A percentile compares a stretch with the other conserved stretches of the same genome.
Evolutionary conservation across 1,284 basidiomycete genomes (phyloP).

Genomic region (Malassezia yamatoensis): DNA sequence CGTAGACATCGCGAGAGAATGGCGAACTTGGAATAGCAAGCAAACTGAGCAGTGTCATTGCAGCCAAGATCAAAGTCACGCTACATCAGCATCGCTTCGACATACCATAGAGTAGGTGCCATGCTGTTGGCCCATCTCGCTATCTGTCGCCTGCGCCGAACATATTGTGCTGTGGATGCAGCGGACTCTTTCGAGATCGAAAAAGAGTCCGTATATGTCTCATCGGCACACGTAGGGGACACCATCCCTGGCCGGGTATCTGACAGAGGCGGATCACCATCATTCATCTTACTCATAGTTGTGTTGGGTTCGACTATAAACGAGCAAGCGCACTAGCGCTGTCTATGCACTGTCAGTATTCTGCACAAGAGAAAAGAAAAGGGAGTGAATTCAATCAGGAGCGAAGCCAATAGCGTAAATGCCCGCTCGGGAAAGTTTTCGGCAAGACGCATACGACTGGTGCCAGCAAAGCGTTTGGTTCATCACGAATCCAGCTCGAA

Average conservation of each 20-base stretch:
- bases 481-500: conserved; percentile 13
- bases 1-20: conserved; percentile 35
- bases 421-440: conserved; percentile 17
- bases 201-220: not conserved
- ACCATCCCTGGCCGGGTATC: not conserved
- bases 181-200: too few relatives aligned
- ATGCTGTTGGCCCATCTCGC: not conserved
- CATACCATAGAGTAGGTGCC: not conserved
- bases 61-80: conserved; percentile 14
- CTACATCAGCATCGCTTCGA: not conserved
- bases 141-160: not conserved
- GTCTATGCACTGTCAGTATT: conserved; percentile 4
- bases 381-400: conserved; percentile 10
- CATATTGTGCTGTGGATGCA: too few relatives aligned
- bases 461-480: conserved; percentile 20
- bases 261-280: too few relatives aligned
- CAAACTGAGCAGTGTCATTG: conserved; percentile 23
- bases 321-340: not conserved
- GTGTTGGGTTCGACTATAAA: not conserved
- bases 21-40: conserved; percentile 31
- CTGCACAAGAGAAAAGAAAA: not conserved
- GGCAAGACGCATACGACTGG: conserved; percentile 19
- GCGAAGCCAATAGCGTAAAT: conserved; percentile 21
- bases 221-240: not conserved
- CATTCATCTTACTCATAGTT: too few relatives aligned